Evolutionary conservation across 176 grass and related monocot species (phyloP).

Genomic region (Tuctoria greenei): DNA sequence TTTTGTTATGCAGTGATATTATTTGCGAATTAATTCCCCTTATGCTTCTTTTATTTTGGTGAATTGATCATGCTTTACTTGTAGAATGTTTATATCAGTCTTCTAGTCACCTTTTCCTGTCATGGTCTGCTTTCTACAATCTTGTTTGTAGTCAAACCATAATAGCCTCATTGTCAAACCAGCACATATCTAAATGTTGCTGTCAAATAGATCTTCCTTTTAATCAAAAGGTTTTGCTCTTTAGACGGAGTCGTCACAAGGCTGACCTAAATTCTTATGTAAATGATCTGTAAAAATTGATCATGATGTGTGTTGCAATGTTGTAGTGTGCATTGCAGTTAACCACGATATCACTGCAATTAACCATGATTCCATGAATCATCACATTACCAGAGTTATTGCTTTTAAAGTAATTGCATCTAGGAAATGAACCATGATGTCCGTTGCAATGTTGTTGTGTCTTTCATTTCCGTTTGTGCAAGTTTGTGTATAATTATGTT

Average conservation of each 20-base stretch:
- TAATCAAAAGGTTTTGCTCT: slow-evolving; percentile 27
- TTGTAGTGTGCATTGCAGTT: no score
- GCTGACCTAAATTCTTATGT: slow-evolving; percentile 16
- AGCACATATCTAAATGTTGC: slow-evolving; percentile 34
- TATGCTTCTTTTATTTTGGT: background rate
- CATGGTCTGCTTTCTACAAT: background rate
- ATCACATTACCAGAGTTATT: background rate
- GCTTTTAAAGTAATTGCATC: slow-evolving; percentile 6
- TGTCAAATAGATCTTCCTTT: slow-evolving; percentile 13
- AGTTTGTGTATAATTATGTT: background rate
- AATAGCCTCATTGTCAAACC: slow-evolving; percentile 8
- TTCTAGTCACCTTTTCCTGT: background rate
- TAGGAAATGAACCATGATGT: slow-evolving; percentile 12
- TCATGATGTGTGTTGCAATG: no score
- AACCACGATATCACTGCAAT: no score
- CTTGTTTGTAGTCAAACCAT: background rate
- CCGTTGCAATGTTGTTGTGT: background rate
- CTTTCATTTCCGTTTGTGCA: background rate
- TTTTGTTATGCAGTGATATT: background rate
- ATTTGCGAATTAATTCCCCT: slow-evolving; percentile 2
- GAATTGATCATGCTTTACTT: background rate
- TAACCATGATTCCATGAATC: background rate
- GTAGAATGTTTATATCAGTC: slow-evolving; percentile 5
- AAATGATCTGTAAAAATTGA: background rate
- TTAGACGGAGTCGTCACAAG: background rate